A percentile compares a stretch with the other conserved stretches of the same genome.
Evolutionary conservation across 345 rosid genomes (phyloP).

Genomic region (Eucalyptus viminalis): DNA sequence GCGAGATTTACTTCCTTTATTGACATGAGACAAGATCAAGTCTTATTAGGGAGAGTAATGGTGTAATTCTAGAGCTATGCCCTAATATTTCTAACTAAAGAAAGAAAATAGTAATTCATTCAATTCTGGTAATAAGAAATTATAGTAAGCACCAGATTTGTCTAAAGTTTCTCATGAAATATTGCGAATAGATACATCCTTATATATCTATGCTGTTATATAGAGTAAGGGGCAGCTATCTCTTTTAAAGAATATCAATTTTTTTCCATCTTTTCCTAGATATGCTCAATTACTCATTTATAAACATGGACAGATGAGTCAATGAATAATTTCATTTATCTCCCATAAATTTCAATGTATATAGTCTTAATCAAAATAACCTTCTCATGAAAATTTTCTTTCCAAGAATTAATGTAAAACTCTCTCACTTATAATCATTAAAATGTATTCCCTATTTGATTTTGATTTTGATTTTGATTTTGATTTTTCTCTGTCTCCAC

Average conservation of each 20-base stretch:
- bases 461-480: background rate
- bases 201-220: background rate
- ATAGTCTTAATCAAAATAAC: background rate
- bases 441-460: background rate
- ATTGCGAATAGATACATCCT: background rate
- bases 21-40: background rate
- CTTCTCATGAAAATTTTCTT: background rate
- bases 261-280: background rate
- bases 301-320: background rate
- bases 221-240: background rate
- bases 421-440: background rate
- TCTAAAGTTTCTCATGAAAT: background rate
- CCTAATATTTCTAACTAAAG: background rate
- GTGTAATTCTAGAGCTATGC: background rate
- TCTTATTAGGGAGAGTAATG: background rate
- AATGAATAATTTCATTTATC: background rate
- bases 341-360: background rate
- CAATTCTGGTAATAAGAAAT: background rate
- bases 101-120: background rate
- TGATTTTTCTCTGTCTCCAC: background rate
- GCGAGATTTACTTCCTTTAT: background rate
- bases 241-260: background rate
- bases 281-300: background rate
- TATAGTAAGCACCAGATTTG: background rate
- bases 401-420: background rate